phyloP scores from a whole-genome alignment of 2,329 filamentous ascomycete species.

The Immersiporthe knoxdaviesiana region DNA sequence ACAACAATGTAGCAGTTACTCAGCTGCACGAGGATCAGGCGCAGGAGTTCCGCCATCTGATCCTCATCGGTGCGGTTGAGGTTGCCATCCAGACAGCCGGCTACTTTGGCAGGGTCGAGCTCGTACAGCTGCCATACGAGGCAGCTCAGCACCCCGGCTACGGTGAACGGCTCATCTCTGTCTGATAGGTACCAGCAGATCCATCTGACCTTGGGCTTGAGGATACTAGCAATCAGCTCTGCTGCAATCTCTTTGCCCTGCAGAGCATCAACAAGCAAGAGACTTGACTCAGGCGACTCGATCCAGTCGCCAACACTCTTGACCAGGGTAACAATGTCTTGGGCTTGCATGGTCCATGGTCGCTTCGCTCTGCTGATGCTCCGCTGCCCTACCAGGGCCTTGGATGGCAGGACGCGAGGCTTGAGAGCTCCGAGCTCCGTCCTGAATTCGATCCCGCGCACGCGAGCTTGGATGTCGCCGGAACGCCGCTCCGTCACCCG shows the following conservation, averaged over 20 bases:
- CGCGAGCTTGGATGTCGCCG: not conserved
- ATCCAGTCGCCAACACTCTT: constrained; percentile 8
- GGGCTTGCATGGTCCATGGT: constrained; percentile 11
- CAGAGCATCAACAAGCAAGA: not conserved
- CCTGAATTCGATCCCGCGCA: constrained; percentile 3
- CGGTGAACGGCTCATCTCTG: not conserved
- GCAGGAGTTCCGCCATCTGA: constrained; percentile 1
- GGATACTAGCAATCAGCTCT: constrained; percentile 6
- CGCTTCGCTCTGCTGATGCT: not conserved
- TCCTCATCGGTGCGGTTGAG: constrained; percentile 1
- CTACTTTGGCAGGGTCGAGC: not conserved
- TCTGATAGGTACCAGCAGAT: constrained; percentile 2
- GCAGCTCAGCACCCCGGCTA: not conserved
- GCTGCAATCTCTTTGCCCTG: constrained; percentile 7
- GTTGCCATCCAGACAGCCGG: not conserved
- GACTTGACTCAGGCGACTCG: not conserved
- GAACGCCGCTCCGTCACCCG: not conserved
- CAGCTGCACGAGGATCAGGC: not conserved
- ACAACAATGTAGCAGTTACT: constrained; percentile 6
- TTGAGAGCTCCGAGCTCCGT: not conserved
- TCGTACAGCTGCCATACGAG: not conserved
- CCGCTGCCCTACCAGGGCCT: not conserved
- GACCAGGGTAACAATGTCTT: not conserved
- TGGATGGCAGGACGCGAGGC: not conserved
- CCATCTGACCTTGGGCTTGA: not conserved